Base-by-base conservation (phyloP, 768 basidiomycete genomes). In the Suillus hirtellus region DNA sequence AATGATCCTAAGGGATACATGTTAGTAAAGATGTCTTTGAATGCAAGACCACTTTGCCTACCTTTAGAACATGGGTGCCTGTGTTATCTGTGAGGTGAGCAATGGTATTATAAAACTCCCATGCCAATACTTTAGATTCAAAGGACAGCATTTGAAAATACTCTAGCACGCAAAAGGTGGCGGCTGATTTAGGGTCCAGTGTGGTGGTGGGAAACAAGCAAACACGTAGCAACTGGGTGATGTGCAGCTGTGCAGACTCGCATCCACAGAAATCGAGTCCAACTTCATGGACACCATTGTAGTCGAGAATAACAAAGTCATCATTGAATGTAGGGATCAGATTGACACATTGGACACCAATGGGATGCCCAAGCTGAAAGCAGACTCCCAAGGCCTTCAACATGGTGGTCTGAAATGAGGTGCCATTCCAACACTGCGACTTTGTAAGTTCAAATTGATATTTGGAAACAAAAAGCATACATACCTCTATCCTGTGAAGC, bases 101-200 rank as follows among this genome's bases (percentile, higher is more conserved):
- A 54, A 9, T 70, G 55, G 6, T 2, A 77, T 64, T 0, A 67
- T 55, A 19, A 64, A 54, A 75, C 42, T 77, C 72, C 55, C 66
- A 76, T 9, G 60, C 66, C 0, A 71, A 70, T 1, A 61, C 46
- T 60, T 77, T 76, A 1, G 69, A 73, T 50, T 68, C 67, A 38
- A 75, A 76, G 5, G 69, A 68, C 0, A 76, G 67, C 0, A 73
- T 55, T 37, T 75, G 67, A 60, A 73, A 75, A 6, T 44, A 50
- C 5, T 73, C 60, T 1, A 77, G 67, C 5, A 72, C 58, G 1
- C 47, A 17, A 44, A 77, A 70, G 12, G 73, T 73, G 9, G 73
- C 72, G 1, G 69, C 71, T 4, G 74, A 71, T 49, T 70, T 70
- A 0, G 73, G 74, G 12, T 64, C 37, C 6, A 42, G 56, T 9